Conservation (phyloP, 2,329 filamentous ascomycete genomes). For the Talaromyces funiculosus region DNA sequence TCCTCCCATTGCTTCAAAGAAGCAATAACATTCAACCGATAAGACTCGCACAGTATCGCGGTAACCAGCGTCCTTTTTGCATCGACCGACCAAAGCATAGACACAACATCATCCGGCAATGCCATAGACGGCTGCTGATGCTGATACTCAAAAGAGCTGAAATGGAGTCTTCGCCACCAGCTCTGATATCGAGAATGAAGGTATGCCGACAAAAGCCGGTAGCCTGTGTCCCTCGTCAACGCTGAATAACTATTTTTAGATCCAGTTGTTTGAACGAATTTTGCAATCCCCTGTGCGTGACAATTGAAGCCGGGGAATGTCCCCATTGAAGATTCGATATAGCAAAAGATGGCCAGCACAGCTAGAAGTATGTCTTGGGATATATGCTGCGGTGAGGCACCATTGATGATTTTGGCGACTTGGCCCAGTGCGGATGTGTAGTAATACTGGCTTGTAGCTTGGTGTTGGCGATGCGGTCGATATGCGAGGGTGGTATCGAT, state of each 20-base stretch:
- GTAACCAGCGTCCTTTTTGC: neutral
- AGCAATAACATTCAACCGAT: neutral
- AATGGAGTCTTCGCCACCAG: neutral
- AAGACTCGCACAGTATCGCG: neutral
- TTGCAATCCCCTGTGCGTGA: neutral
- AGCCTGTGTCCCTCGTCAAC: neutral
- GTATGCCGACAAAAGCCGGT: neutral
- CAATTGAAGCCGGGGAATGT: neutral
- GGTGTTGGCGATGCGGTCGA: neutral
- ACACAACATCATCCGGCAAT: neutral
- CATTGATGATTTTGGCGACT: neutral
- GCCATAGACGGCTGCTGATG: neutral
- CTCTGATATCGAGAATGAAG: neutral
- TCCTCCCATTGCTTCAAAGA: neutral
- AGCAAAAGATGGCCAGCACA: neutral
- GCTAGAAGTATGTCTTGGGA: neutral
- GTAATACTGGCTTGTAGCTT: neutral
- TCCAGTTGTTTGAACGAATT: neutral
- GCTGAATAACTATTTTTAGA: neutral
- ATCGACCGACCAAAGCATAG: neutral
- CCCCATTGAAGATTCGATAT: neutral
- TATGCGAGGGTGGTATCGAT: neutral
- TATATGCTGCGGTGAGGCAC: neutral
- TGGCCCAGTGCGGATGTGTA: neutral
- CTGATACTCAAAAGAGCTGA: neutral